Evolutionary conservation across 306 rosid genomes (phyloP), one percentile per base, ranked within the genome.

Genomic region (Rosa chinensis): DNA sequence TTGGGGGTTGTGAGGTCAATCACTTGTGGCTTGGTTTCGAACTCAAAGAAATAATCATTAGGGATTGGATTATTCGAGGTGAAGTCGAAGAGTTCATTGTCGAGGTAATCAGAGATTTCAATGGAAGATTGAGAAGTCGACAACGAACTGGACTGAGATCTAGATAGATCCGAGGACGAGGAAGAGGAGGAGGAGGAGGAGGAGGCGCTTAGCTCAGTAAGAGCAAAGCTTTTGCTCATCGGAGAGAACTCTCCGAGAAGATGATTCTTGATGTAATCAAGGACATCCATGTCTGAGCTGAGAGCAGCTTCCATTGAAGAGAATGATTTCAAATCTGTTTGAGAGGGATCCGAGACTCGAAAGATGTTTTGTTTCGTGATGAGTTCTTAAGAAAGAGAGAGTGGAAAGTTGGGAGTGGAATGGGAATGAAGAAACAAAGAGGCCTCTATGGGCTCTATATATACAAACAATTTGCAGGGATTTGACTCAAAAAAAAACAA

Each of bases 161-260:
- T 25, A 8, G 79, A 75, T 18, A 28, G 28, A 1, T 69, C 78
- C 32, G 63, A 56, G 23, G 63, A 18, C 0, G 63, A 20, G 3
- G 17, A 49, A 47, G n/a, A n/a, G 3, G 59, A 39, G 3, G 59
- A 14, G 62, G 69, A 32, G n/a, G 77, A 58, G 18, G 64, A 21
- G 43, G 76, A 25, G 21, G 45, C 20, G 70, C 9, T 5, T 11
- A 56, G 80, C 35, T 42, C 77, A 6, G 43, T 1, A 7, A 14
- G 10, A 35, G 21, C 21, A 20, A 4, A 74, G 55, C 43, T 52
- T 43, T 8, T 75, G 5, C 12, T 64, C n/a, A 86, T 21, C 0
- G 98, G 98, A 25, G 98, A 90, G 28, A 84, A 62, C 42, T 92
- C 94, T 12, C 96, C 97, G 0, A 94, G 75, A 48, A 94, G 92